phyloP scores from a whole-genome alignment of 257 asterid species.

The Solanum clarkiae region DNA sequence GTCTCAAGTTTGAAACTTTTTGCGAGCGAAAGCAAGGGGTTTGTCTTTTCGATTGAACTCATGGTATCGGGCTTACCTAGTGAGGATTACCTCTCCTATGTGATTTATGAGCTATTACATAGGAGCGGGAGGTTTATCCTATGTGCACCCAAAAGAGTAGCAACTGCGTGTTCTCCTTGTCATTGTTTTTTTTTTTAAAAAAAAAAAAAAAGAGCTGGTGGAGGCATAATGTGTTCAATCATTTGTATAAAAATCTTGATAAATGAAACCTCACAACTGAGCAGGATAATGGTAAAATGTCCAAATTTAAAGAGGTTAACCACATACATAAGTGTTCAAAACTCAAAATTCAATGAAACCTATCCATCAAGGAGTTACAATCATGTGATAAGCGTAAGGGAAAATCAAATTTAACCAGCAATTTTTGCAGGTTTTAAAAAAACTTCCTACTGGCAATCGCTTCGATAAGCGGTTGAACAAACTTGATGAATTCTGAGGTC shows the following conservation, averaged over 20 bases:
- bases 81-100: no score
- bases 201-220: no score
- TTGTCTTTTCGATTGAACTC: no score
- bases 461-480: constrained; percentile 10
- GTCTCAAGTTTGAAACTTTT: no score
- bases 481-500: constrained; percentile 50
- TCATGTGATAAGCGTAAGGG: neutral
- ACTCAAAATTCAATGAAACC: neutral
- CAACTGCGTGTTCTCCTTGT: no score
- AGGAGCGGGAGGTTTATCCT: no score
- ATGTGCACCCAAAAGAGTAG: no score
- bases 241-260: neutral
- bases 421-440: neutral
- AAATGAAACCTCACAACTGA: neutral
- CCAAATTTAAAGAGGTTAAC: neutral
- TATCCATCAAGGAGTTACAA: neutral
- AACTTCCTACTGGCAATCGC: neutral
- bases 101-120: no score
- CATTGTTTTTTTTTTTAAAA: no score
- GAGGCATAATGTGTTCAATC: no score
- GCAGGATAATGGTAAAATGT: neutral
- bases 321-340: neutral
- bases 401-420: neutral
- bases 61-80: no score
- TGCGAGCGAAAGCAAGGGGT: no score